These are phyloP conservation scores for Centrapalus pauciflorus DNA, from an alignment of 129 eudicot species.

Conservation along the genomic window DNA sequence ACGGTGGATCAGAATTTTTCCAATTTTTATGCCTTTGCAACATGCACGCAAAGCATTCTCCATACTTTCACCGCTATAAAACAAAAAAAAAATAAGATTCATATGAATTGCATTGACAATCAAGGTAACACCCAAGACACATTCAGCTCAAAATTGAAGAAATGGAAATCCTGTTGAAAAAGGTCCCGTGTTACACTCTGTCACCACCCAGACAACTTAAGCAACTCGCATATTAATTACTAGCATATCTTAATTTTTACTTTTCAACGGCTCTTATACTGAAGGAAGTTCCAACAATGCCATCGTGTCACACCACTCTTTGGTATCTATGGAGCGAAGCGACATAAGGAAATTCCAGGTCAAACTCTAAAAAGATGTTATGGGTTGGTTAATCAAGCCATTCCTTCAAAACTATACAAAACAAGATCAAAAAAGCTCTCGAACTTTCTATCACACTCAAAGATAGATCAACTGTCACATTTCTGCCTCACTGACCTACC, in stretches of 20 bases:
- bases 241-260: background rate
- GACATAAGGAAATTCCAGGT: background rate
- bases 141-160: background rate
- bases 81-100: background rate
- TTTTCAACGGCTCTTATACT: background rate
- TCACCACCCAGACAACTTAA: background rate
- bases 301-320: background rate
- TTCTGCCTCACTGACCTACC: background rate
- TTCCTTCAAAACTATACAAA: background rate
- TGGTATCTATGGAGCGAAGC: background rate
- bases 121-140: slow-evolving; percentile 2
- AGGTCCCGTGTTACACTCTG: background rate
- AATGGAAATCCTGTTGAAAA: background rate
- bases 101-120: slow-evolving; percentile 18
- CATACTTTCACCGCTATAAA: slow-evolving; percentile 93
- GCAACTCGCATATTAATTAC: background rate
- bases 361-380: background rate
- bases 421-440: slow-evolving; percentile 1
- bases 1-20: slow-evolving; percentile 90
- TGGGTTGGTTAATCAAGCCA: background rate
- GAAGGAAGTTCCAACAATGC: too few relatives aligned
- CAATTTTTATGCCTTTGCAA: slow-evolving; percentile 97
- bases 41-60: slow-evolving; percentile 98
- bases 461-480: background rate
- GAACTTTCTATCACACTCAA: background rate